A percentile compares a stretch with the other conserved stretches of the same genome.
Evolutionary conservation across 1,284 basidiomycete species (phyloP).

Genomic region (Lentinula novae-zelandiae): DNA sequence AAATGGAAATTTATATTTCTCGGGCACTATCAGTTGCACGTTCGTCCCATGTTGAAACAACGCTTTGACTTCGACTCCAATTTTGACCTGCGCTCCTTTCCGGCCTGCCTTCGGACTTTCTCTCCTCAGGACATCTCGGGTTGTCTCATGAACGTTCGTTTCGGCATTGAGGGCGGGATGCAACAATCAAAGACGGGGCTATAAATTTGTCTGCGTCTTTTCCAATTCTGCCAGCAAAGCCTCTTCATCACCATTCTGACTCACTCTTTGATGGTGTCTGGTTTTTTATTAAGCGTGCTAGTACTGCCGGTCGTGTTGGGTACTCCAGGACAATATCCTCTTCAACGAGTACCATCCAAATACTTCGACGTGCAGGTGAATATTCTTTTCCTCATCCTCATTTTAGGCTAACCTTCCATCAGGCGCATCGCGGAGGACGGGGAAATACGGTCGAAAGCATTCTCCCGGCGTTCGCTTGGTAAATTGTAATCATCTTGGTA

Average conservation of each 20-base stretch:
- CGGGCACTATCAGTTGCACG: neutral
- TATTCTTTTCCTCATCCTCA: neutral
- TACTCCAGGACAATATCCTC: conserved; percentile 13
- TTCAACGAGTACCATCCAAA: conserved; percentile 6
- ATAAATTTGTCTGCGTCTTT: neutral
- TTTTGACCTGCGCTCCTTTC: neutral
- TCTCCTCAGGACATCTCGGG: neutral
- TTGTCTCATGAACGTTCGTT: conserved; percentile 7
- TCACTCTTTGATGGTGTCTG: neutral
- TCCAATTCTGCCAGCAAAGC: neutral
- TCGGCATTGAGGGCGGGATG: neutral
- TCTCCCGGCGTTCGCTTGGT: conserved; percentile 74
- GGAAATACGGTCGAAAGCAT: conserved; percentile 70
- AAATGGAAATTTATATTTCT: conserved; percentile 1
- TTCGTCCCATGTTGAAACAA: conserved; percentile 5
- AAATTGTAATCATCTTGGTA: conserved; percentile 19
- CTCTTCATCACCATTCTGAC: neutral
- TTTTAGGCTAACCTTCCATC: neutral
- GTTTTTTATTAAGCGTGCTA: conserved; percentile 1
- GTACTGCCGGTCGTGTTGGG: neutral
- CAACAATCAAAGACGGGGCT: neutral
- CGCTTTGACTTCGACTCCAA: neutral
- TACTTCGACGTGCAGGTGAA: conserved; percentile 45
- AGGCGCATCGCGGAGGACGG: conserved; percentile 78
- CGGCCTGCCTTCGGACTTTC: neutral